Evolutionary conservation across 176 grass and related monocot genomes (phyloP).

Genomic region (Triticum aestivum): DNA sequence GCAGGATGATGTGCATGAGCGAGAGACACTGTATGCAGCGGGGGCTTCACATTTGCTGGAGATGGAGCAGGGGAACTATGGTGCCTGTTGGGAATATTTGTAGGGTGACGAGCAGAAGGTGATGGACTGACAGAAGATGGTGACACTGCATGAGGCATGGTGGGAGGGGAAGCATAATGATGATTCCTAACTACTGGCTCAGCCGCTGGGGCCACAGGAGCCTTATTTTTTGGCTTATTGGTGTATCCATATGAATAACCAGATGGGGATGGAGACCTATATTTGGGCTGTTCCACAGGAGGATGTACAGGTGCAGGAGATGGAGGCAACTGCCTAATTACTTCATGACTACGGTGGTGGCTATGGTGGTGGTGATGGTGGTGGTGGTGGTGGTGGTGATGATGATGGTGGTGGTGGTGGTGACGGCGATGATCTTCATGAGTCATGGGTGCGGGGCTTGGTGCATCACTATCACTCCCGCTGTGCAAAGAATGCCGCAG

Average conservation of each 20-base stretch:
- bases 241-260: conserved; percentile 35
- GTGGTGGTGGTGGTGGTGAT: background rate
- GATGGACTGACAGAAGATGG: conserved; percentile 28
- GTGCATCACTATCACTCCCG: conserved; percentile 34
- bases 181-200: conserved; percentile 37
- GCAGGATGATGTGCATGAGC: conserved; percentile 19
- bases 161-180: conserved; percentile 39
- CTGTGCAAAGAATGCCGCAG: conserved; percentile 68
- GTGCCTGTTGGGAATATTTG: conserved; percentile 5
- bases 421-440: conserved; percentile 33
- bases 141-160: conserved; percentile 31
- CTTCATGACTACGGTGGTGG: conserved; percentile 19
- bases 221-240: conserved; percentile 41
- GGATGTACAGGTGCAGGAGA: conserved; percentile 46
- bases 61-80: conserved; percentile 17
- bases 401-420: background rate
- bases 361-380: conserved; percentile 6
- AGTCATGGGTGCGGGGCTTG: conserved; percentile 58
- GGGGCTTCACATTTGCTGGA: background rate
- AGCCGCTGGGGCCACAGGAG: conserved; percentile 26
- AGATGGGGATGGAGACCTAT: conserved; percentile 43
- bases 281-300: conserved; percentile 33
- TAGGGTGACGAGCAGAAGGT: conserved; percentile 30
- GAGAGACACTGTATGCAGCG: conserved; percentile 5
- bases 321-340: conserved; percentile 36